Base-by-base conservation (phyloP, 345 rosid genomes). In the Kandelia obovata region DNA sequence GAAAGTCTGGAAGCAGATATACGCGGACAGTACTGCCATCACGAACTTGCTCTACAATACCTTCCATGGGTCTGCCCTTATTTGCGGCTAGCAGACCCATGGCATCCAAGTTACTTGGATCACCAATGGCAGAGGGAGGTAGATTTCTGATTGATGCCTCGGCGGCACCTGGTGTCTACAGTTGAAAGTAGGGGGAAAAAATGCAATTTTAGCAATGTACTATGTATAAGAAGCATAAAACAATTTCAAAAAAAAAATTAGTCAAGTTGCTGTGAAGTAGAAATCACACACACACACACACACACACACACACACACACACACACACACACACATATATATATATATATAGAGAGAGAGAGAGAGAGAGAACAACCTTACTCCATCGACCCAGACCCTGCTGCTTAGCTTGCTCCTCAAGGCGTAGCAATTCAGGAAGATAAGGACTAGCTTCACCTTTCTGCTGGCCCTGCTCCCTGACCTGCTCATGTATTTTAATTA, bases 111-210 rank as follows among this genome's bases (percentile, higher is more conserved):
- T 83, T 85, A 68, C 91, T 81, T 70, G 97, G 75, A 81, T 88
- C 88, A 64, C 99, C 98, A 68, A 96, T 71, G 64, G 98, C 88
- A 83, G 99, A 96, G 43, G 99, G 97, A 47, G 99, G 99, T 52
- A 96, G 80, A 72, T 77, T 75, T 75, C 99, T 83, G 69, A 96
- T 73, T 70, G 99, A 69, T 75, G 84, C 96, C 84, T 92, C 94
- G 0, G 84, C 78, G 70, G 96, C 91, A 71, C 94, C 96, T 11
- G 98, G 89, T 30, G 64, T 87, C 99, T 95, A 73, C 1, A 79
- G 53, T 61, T 69, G 64, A 23, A 32, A 70, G 65, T 26, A 64
- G 37, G 25, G 28, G 52, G 49, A 6, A 16, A 61, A 53, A 55
- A 19, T 7, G n/a, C 21, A 17, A 61, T 39, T 70, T 20, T 32